These are phyloP conservation scores for Vachellia pachyceras DNA, from an alignment of 306 rosid species.

Conservation along the genomic window DNA sequence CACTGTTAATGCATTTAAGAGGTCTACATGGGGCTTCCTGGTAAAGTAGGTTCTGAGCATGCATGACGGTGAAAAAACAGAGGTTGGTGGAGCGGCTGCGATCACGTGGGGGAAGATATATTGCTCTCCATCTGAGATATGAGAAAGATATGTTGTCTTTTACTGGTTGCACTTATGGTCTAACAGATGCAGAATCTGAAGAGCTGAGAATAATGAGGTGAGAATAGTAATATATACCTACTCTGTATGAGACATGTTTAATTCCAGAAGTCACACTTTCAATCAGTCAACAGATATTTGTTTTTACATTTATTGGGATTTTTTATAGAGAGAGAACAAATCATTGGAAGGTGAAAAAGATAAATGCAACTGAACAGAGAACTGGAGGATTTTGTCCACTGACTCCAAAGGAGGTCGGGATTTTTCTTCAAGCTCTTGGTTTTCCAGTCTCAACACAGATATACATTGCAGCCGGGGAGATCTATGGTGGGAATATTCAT, in stretches of 20 bases:
- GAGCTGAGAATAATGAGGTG: conserved; percentile 94
- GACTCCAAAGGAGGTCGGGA: conserved; percentile 92
- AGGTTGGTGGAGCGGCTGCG: conserved; percentile 95
- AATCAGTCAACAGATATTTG: not conserved
- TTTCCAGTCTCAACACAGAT: conserved; percentile 76
- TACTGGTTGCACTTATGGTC: conserved; percentile 89
- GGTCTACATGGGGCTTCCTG: conserved; percentile 91
- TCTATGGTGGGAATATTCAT: conserved; percentile 79
- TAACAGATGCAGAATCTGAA: conserved; percentile 78
- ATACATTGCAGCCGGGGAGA: conserved; percentile 95
- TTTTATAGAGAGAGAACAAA: conserved; percentile 83
- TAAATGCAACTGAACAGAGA: conserved; percentile 89
- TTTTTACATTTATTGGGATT: conserved; percentile 34
- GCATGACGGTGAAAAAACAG: conserved; percentile 93
- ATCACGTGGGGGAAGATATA: conserved; percentile 78
- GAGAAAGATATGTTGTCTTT: conserved; percentile 97
- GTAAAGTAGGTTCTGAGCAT: conserved; percentile 96
- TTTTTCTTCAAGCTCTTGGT: conserved; percentile 87
- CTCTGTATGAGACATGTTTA: conserved; percentile 12
- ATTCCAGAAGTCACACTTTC: not conserved
- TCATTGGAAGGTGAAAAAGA: conserved; percentile 85
- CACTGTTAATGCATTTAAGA: conserved; percentile 76
- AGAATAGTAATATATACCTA: conserved; percentile 31
- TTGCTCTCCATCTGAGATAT: conserved; percentile 92
- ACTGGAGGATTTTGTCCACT: conserved; percentile 84